Evolutionary conservation across 2,329 filamentous ascomycete species (phyloP).

Genomic region (Penicillium nordicum): DNA sequence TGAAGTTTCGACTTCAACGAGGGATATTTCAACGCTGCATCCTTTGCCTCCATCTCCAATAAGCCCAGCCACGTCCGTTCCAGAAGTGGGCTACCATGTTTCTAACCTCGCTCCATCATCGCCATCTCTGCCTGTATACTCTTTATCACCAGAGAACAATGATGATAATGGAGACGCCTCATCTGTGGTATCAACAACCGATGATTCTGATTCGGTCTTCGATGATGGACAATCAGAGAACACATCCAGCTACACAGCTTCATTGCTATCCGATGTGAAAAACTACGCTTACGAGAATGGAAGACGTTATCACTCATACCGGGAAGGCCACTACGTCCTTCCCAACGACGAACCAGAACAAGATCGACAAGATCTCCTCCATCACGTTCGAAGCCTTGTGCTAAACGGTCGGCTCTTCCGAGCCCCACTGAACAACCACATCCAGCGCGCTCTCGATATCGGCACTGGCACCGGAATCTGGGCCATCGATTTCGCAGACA

Average conservation of each 20-base stretch:
- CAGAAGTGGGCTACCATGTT: neutral
- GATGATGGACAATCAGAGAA: constrained; percentile 18
- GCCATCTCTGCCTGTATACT: neutral
- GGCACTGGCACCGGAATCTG: constrained; percentile 39
- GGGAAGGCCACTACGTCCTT: constrained; percentile 31
- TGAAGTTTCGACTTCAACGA: neutral
- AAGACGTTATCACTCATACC: constrained; percentile 29
- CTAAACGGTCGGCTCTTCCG: constrained; percentile 36
- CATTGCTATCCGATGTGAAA: constrained; percentile 22
- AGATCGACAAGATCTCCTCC: constrained; percentile 36
- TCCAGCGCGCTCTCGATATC: constrained; percentile 37
- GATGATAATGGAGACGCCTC: constrained; percentile 8
- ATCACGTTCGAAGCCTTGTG: constrained; percentile 37
- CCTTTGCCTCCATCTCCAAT: neutral
- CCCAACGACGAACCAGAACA: constrained; percentile 38
- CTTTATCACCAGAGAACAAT: neutral
- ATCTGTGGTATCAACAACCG: constrained; percentile 12
- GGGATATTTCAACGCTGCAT: neutral
- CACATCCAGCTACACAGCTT: constrained; percentile 20
- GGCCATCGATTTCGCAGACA: constrained; percentile 37
- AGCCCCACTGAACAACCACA: constrained; percentile 33
- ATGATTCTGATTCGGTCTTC: constrained; percentile 15
- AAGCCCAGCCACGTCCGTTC: neutral
- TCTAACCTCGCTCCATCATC: neutral
- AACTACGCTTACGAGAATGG: constrained; percentile 27